Evolutionary conservation across 495 filamentous ascomycete species (phyloP).

Genomic region (Penicillium macrosclerotiorum): DNA sequence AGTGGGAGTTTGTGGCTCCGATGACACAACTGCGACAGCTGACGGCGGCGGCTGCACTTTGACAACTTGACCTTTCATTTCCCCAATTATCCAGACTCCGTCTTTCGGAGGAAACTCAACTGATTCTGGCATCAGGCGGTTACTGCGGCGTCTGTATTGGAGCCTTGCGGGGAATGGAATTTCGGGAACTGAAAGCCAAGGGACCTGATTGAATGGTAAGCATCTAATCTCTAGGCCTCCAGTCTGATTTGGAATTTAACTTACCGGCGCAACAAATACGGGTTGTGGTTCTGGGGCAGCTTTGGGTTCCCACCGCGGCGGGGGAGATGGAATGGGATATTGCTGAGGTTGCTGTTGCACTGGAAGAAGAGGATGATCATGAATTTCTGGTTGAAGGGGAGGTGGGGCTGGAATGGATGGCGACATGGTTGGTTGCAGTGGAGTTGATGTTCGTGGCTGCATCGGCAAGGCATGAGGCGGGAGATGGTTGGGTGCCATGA

Average conservation of each 20-base stretch:
- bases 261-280: constrained; percentile 65
- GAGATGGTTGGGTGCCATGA: constrained; percentile 40
- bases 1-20: constrained; percentile 65
- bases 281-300: constrained; percentile 18
- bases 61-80: constrained; percentile 16
- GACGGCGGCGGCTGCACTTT: constrained; percentile 29
- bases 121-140: constrained; percentile 33
- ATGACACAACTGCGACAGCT: too few species aligned
- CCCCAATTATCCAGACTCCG: constrained; percentile 18
- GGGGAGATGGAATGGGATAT: constrained; percentile 32
- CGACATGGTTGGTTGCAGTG: constrained; percentile 43
- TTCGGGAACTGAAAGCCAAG: constrained; percentile 77
- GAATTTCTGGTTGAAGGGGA: constrained; percentile 30
- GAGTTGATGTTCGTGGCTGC: constrained; percentile 42
- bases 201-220: constrained; percentile 51
- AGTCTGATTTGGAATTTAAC: constrained; percentile 20
- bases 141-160: constrained; percentile 40
- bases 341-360: constrained; percentile 24
- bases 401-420: constrained; percentile 30
- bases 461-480: constrained; percentile 35
- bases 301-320: constrained; percentile 30
- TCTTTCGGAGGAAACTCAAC: constrained; percentile 54
- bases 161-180: constrained; percentile 59
- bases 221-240: not conserved
- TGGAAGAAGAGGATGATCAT: constrained; percentile 32